phyloP scores from a whole-genome alignment of 805 yeast genomes.

The Metschnikowia borealis region DNA sequence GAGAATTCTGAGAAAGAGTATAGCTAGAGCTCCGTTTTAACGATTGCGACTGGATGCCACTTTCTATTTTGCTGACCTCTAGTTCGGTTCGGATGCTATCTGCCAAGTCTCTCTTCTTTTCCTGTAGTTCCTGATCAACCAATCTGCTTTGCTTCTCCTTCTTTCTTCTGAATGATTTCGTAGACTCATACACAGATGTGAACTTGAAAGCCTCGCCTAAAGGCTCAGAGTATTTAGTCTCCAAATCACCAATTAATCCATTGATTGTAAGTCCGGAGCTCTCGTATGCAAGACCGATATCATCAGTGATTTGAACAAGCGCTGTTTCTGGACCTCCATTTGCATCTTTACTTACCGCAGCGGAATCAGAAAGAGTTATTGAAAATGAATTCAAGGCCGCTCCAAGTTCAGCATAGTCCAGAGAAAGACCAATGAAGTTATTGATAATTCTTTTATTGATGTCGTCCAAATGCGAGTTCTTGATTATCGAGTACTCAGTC shows the following conservation, averaged over 20 bases:
- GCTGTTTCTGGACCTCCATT: constrained; percentile 24
- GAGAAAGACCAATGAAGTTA: constrained; percentile 54
- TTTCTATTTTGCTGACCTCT: constrained; percentile 27
- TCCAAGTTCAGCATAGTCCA: constrained; percentile 74
- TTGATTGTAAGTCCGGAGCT: constrained; percentile 53
- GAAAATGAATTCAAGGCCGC: constrained; percentile 52
- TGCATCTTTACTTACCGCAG: constrained; percentile 9
- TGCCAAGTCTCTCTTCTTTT: constrained; percentile 29
- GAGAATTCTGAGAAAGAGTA: constrained; percentile 6
- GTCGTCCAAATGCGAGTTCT: constrained; percentile 48
- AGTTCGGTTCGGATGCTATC: constrained; percentile 29
- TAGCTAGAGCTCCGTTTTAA: constrained; percentile 21
- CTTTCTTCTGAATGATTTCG: constrained; percentile 53
- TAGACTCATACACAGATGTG: constrained; percentile 52
- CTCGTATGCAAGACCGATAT: constrained; percentile 84
- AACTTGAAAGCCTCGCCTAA: constrained; percentile 68
- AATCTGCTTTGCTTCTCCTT: constrained; percentile 32
- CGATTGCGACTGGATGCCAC: constrained; percentile 20
- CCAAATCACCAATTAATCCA: constrained; percentile 48
- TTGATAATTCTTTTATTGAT: constrained; percentile 52
- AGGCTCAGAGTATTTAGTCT: constrained; percentile 62
- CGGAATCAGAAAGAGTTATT: constrained; percentile 37
- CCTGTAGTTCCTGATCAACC: constrained; percentile 30
- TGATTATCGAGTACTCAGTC: constrained; percentile 5
- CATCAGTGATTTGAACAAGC: constrained; percentile 50